Percentiles rank a stretch among this genome's conserved stretches.
phyloP scores from a whole-genome alignment of 345 rosid genomes.

The Psidium friedrichsthalianum region DNA sequence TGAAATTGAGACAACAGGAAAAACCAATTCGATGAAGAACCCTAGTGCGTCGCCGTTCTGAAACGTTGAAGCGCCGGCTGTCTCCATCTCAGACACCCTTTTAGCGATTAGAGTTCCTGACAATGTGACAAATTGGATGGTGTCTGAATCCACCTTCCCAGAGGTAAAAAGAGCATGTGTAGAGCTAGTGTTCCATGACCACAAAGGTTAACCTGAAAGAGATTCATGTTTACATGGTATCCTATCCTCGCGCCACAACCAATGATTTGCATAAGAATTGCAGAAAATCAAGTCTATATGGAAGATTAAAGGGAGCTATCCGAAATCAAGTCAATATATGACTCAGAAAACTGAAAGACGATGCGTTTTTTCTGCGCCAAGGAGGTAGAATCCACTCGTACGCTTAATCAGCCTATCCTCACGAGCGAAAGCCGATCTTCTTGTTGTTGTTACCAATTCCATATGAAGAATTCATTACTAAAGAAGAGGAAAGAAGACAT shows the following conservation, averaged over 20 bases:
- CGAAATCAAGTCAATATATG: background rate
- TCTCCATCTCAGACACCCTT: slow-evolving; percentile 17
- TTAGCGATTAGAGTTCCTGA: slow-evolving; percentile 67
- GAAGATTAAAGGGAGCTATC: background rate
- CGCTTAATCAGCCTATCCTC: background rate
- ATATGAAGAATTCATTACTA: background rate
- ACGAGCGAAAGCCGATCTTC: background rate
- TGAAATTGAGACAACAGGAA: slow-evolving; percentile 26
- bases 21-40: slow-evolving; percentile 40
- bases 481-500: background rate
- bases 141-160: slow-evolving; percentile 32
- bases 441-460: background rate
- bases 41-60: slow-evolving; percentile 20
- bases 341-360: background rate
- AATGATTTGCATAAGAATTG: background rate
- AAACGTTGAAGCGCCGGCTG: background rate
- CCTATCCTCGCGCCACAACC: background rate
- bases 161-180: slow-evolving; percentile 50
- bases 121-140: slow-evolving; percentile 53
- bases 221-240: background rate
- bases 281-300: background rate
- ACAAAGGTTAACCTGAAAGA: slow-evolving; percentile 49
- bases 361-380: background rate
- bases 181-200: slow-evolving; percentile 90
- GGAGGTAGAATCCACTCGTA: background rate